These are phyloP conservation scores for Penicillium sp. DNA, from an alignment of 2,329 filamentous ascomycete species.

Conservation along the genomic window DNA sequence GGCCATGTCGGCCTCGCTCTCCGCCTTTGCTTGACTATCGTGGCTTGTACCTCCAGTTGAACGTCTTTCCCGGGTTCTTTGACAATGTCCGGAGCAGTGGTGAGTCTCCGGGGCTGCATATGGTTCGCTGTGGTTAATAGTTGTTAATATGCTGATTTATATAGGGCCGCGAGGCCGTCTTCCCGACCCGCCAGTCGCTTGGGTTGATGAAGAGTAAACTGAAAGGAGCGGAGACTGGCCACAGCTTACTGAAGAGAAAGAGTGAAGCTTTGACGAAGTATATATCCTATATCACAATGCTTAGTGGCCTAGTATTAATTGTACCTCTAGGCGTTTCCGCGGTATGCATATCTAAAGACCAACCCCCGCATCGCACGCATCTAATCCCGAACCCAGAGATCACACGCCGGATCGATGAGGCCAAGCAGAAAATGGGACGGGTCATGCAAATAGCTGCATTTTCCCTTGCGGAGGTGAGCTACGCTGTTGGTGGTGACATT, in stretches of 20 bases:
- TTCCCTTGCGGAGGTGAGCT: conserved; percentile 95
- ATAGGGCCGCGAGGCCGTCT: conserved; percentile 93
- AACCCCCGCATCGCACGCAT: conserved; percentile 28
- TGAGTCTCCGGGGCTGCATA: conserved; percentile 4
- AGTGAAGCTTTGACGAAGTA: conserved; percentile 98
- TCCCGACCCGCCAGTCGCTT: conserved; percentile 95
- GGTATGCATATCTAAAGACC: conserved; percentile 58
- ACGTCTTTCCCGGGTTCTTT: conserved; percentile 14
- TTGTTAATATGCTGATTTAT: conserved; percentile 21
- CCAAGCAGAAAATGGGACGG: conserved; percentile 98
- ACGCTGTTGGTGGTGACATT: conserved; percentile 93
- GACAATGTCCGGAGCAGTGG: conserved; percentile 44
- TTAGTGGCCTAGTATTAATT: conserved; percentile 25
- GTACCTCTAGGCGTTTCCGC: conserved; percentile 74
- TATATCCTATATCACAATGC: conserved; percentile 30
- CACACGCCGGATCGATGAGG: conserved; percentile 94
- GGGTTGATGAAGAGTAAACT: conserved; percentile 98
- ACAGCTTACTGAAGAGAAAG: conserved; percentile 95
- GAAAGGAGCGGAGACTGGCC: conserved; percentile 88
- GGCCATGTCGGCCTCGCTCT: conserved; percentile 21
- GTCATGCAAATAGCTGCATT: conserved; percentile 99
- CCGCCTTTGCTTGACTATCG: conserved; percentile 21
- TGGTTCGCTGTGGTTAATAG: conserved; percentile 17
- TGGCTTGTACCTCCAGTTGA: conserved; percentile 19
- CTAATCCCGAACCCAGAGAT: conserved; percentile 69